A percentile compares a stretch with the other conserved stretches of the same genome.
Conservation (phyloP, 495 filamentous ascomycete species). For the Xylaria intraflava region DNA sequence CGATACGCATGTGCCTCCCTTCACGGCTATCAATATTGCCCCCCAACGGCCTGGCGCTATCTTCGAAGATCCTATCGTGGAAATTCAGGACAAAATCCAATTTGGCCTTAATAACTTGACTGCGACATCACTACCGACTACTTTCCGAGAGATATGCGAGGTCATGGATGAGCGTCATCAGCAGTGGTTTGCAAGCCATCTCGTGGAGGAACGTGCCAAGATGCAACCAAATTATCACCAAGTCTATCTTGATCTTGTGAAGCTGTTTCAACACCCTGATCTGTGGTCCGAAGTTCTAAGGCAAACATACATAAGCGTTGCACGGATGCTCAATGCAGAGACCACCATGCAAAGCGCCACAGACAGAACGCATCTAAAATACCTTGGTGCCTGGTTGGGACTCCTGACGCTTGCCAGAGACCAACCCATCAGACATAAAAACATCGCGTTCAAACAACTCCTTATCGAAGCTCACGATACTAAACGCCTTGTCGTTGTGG, state of each 20-base stretch:
- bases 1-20: conserved; percentile 52
- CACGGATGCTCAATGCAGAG: conserved; percentile 83
- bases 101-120: conserved; percentile 97
- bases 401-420: conserved; percentile 89
- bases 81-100: conserved; percentile 84
- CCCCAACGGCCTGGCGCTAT: conserved; percentile 48
- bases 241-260: conserved; percentile 84
- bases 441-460: conserved; percentile 93
- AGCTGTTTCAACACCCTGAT: conserved; percentile 67
- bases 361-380: conserved; percentile 84
- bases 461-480: conserved; percentile 88
- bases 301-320: conserved; percentile 85
- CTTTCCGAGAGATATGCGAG: conserved; percentile 71
- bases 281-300: conserved; percentile 83
- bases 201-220: conserved; percentile 96
- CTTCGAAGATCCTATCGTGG: conserved; percentile 76
- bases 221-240: conserved; percentile 92
- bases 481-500: conserved; percentile 79
- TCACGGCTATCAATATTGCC: conserved; percentile 70
- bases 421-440: conserved; percentile 91
- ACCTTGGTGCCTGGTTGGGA: conserved; percentile 86
- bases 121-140: conserved; percentile 73
- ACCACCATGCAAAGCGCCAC: conserved; percentile 67
- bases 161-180: conserved; percentile 72
- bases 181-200: conserved; percentile 91